Conservation (phyloP, 768 basidiomycete genomes). For the Serendipita sp. region DNA sequence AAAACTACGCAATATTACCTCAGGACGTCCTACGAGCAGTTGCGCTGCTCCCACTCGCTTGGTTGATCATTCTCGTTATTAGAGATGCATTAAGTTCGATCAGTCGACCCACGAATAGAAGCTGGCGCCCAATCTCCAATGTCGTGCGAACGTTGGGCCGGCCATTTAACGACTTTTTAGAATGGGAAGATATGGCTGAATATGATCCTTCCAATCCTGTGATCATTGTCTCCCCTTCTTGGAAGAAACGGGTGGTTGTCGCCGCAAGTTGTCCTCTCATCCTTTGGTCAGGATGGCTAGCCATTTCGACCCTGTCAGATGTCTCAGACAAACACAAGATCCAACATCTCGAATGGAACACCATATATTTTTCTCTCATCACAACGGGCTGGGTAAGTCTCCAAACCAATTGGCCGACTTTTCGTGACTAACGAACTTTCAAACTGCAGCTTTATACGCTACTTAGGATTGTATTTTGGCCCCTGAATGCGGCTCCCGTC, state of each 20-base stretch:
- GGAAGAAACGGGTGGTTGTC: conserved; percentile 9
- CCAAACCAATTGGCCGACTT: too few relatives aligned
- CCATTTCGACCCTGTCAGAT: not conserved
- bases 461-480: not conserved
- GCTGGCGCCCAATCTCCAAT: not conserved
- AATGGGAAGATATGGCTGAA: conserved; percentile 11
- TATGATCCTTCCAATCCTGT: not conserved
- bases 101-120: not conserved
- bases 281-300: not conserved
- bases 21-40: too few relatives aligned
- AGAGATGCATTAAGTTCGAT: not conserved
- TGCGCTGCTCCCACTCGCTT: too few relatives aligned
- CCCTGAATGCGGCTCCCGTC: conserved; percentile 6
- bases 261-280: not conserved
- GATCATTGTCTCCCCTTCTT: conserved; percentile 1
- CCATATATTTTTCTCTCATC: not conserved
- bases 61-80: not conserved
- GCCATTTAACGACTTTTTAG: conserved; percentile 12
- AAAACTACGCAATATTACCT: too few relatives aligned
- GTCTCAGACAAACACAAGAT: not conserved
- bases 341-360: not conserved
- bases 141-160: not conserved
- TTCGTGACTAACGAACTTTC: not conserved
- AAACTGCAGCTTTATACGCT: not conserved
- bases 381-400: not conserved